Base-by-base conservation (phyloP, 768 basidiomycete species). In the Amyloporia xantha region DNA sequence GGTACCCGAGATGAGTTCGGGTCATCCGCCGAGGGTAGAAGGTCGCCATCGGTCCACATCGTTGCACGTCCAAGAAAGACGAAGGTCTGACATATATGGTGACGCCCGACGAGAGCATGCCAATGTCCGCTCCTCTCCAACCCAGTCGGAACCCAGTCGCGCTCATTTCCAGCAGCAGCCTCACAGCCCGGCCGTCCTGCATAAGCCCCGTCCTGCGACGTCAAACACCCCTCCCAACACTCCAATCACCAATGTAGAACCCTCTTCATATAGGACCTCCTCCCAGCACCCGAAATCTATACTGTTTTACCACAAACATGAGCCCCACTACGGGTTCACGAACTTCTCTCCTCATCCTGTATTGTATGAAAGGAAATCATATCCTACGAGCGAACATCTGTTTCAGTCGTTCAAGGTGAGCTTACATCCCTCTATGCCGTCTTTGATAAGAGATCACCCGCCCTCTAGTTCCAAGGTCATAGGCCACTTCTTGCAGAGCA, bases 321-420 rank as follows among this genome's bases (percentile, higher is more conserved):
- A 76, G 38, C 80, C 82, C 10, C 71, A 84, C 59, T 84, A 85
- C 52, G 83, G 80, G 5, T 85, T 86, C 58, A 84, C 84, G 36
- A 85, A 85, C 62, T 86, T 86, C 62, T 86, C 86, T 9, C 62
- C 77, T 0, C 84, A 86, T 61, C 70, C 77, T 38, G 76, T 88
- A 9, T 56, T 68, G 9, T 81, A 84, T 60, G 72, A 78, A 26
- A 78, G 78, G 35, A 82, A 79, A 59, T 70, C 65, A 47, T 88
- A 86, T 59, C 82, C 84, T 1, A 88, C 85, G 0, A 82, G 82
- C 59, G 86, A 86, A 60, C 86, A 87, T 62, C 73, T 87, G 10
- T 87, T 85, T 58, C 85, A 87, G 55, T 81, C 85, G 2, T 76
- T 86, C 67, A 86, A 54, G 46, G 53, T 54, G 21, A 2, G 51